phyloP scores from a whole-genome alignment of 129 eudicot genomes.

The Helianthus tuberosus region DNA sequence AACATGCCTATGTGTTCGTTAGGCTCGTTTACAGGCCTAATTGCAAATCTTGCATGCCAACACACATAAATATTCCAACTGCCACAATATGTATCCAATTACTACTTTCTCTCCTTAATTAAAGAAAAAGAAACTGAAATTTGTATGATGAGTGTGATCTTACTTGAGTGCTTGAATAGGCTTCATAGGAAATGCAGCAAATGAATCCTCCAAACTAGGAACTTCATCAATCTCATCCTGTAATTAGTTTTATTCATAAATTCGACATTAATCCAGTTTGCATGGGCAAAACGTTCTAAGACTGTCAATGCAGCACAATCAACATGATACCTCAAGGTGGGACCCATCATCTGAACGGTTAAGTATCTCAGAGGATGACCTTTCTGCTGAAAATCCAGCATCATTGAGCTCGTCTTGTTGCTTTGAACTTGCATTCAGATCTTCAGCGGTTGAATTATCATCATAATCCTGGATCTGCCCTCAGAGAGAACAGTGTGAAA shows the following conservation, averaged over 20 bases:
- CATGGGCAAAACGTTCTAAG: background rate
- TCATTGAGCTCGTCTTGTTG: slow-evolving; percentile 48
- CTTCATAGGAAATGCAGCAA: slow-evolving; percentile 89
- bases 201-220: slow-evolving; percentile 72
- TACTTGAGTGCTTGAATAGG: slow-evolving; percentile 98
- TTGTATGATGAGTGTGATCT: slow-evolving; percentile 19
- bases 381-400: slow-evolving; percentile 40
- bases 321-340: slow-evolving; percentile 58
- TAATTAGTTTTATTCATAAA: slow-evolving; percentile 13
- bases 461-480: slow-evolving; percentile 80
- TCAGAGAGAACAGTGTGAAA: slow-evolving; percentile 13
- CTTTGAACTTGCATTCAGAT: slow-evolving; percentile 42
- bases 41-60: no score
- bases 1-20: no score
- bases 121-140: background rate
- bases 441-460: slow-evolving; percentile 42
- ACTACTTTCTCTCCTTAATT: slow-evolving; percentile 11
- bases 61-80: no score
- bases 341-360: slow-evolving; percentile 44
- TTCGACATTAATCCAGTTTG: background rate
- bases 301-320: background rate
- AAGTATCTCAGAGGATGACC: slow-evolving; percentile 41
- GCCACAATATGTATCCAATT: background rate
- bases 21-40: no score
- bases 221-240: slow-evolving; percentile 69